Evolutionary conservation across 306 rosid genomes (phyloP), one percentile per base, ranked within the genome.

Genomic region (Acacia acuminata): DNA sequence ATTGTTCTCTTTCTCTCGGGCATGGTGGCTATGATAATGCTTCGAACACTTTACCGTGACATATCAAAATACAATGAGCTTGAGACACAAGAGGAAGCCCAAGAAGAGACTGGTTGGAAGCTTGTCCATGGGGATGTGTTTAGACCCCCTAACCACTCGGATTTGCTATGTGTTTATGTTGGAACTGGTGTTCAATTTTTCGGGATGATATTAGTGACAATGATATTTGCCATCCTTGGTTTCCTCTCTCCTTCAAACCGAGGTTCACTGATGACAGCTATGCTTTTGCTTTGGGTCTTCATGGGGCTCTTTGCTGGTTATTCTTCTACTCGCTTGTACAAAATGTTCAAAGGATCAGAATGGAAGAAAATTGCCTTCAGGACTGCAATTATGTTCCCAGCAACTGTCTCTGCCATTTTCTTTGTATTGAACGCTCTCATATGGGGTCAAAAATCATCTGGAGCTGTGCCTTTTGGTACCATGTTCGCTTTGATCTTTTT

Each of bases 101-200:
- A 96, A 85, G 99, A 94, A 84, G 99, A 96, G 90, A 94, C 98
- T 7, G 99, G 99, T 78, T 96, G 99, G 99, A 96, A 96, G 85
- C 98, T 96, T 81, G 99, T 96, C 65, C 99, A 94, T 45, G 99
- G 99, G 36, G 99, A 96, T 91, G 98, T 96, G 32, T 96, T 96
- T 75, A 90, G 99, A 87, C 92, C 98, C 44, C 99, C 99, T 61
- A 89, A 51, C 77, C 89, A 89, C 79, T 89, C 98, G n/a, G 92
- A 91, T 75, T 77, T 96, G 82, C 96, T 96, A 11, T 96, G 98
- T 69, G 94, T 94, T 68, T 94, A 96, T 77, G 97, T 94, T 27
- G 99, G 99, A 88, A 94, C 97, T 17, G 99, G 99, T 30, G 98
- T 94, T 84, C 98, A 96, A 64, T 94, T 94, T 84, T 96, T 94